Conservation (phyloP, 2,329 filamentous ascomycete species). For the Aschersonia sp. region DNA sequence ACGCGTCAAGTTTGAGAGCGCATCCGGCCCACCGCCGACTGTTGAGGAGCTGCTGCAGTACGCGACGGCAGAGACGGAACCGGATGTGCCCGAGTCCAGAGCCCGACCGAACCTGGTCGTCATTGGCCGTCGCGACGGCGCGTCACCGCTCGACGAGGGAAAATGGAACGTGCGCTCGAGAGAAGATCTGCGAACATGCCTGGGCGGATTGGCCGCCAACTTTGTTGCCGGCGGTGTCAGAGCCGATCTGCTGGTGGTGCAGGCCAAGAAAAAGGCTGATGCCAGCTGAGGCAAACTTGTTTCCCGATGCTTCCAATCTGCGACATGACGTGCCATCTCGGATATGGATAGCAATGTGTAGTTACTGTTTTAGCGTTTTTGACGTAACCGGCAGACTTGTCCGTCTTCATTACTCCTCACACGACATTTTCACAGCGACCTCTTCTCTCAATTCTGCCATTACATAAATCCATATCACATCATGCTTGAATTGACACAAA, state of each 20-base stretch:
- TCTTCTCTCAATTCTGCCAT: no score
- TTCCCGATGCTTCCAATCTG: background rate
- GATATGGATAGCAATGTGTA: no score
- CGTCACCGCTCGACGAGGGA: slow-evolving; percentile 7
- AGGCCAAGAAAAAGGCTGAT: slow-evolving; percentile 12
- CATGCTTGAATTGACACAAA: no score
- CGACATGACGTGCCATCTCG: no score
- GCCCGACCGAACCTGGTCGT: slow-evolving; percentile 9
- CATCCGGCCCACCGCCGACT: slow-evolving; percentile 4
- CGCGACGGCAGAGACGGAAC: slow-evolving; percentile 5
- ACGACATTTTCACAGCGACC: no score
- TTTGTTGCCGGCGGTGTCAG: slow-evolving; percentile 10
- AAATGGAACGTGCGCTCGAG: slow-evolving; percentile 7
- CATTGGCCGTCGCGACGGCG: slow-evolving; percentile 8
- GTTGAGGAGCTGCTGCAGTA: slow-evolving; percentile 11
- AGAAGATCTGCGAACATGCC: slow-evolving; percentile 9
- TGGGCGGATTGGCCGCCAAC: slow-evolving; percentile 10
- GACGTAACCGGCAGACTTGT: no score
- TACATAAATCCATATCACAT: no score
- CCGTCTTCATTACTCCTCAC: no score
- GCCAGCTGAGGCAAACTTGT: background rate
- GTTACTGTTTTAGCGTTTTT: no score
- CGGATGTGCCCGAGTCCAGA: slow-evolving; percentile 1
- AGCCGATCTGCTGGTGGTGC: slow-evolving; percentile 13
- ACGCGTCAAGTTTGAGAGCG: slow-evolving; percentile 9